Percentiles rank a stretch among this genome's conserved stretches.
These are phyloP conservation scores for Populus euphratica DNA, from an alignment of 345 rosid genomes.

Conservation along the genomic window DNA sequence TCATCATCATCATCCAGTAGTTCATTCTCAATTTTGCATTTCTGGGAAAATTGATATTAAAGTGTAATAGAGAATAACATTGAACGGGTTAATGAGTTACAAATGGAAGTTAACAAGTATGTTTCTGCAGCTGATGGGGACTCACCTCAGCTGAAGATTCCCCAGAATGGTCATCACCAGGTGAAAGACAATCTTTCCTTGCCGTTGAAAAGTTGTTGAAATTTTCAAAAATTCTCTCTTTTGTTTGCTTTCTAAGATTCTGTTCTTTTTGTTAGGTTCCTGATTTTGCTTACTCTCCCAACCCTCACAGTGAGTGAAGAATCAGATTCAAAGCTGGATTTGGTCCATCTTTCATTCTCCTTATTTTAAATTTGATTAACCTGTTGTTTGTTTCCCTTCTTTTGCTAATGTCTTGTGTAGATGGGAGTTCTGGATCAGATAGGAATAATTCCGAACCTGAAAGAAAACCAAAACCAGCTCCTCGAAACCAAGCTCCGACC, in stretches of 20 bases:
- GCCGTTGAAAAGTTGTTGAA: constrained; percentile 16
- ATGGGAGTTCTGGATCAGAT: constrained; percentile 74
- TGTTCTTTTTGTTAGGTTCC: constrained; percentile 49
- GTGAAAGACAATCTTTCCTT: constrained; percentile 37
- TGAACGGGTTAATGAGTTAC: constrained; percentile 5
- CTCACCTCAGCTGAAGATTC: constrained; percentile 74
- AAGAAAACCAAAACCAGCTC: constrained; percentile 50
- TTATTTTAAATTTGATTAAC: not conserved
- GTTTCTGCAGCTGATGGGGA: constrained; percentile 67
- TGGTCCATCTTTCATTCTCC: constrained; percentile 10
- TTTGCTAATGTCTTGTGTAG: constrained; percentile 29
- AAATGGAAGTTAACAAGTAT: constrained; percentile 8
- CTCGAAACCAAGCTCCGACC: constrained; percentile 51
- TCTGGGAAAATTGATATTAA: constrained; percentile 10
- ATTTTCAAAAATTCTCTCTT: not conserved
- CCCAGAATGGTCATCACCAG: constrained; percentile 73
- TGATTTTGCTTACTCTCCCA: constrained; percentile 63
- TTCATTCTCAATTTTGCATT: constrained; percentile 9
- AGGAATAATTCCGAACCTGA: constrained; percentile 67
- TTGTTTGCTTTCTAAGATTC: constrained; percentile 42
- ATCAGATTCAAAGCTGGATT: constrained; percentile 39
- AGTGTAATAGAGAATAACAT: constrained; percentile 12
- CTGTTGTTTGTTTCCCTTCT: not conserved
- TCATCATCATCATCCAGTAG: not conserved
- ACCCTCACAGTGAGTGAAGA: constrained; percentile 61